Evolutionary conservation across 2,329 filamentous ascomycete genomes (phyloP).

Genomic region (Apiospora malaysiana): DNA sequence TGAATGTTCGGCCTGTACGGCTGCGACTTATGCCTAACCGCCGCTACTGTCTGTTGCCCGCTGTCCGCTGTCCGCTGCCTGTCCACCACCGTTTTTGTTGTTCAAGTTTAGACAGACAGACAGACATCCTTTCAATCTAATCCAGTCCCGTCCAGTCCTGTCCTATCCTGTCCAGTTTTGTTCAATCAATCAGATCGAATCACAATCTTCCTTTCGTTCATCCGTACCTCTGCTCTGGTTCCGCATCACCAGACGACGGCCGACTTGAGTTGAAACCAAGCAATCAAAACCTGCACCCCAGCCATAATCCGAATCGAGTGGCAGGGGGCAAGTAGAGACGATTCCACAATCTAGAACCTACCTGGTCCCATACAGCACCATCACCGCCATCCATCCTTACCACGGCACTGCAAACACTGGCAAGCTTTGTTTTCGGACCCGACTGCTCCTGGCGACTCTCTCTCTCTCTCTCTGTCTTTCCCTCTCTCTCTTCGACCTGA

Average conservation of each 20-base stretch:
- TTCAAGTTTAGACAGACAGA: neutral
- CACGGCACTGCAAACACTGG: constrained; percentile 9
- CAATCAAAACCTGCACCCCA: constrained; percentile 4
- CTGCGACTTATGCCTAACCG: constrained; percentile 13
- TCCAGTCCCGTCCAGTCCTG: too few species aligned
- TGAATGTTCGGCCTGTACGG: constrained; percentile 9
- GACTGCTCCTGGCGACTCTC: constrained; percentile 6
- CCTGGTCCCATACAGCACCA: constrained; percentile 15
- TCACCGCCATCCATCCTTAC: constrained; percentile 16
- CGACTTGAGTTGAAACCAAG: neutral
- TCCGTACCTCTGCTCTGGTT: neutral
- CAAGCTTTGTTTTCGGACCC: neutral
- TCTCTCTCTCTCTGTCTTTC: too few species aligned
- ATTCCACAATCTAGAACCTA: constrained; percentile 12
- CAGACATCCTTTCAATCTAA: neutral
- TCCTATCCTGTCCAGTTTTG: neutral
- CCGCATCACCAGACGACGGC: neutral
- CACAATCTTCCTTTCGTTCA: constrained; percentile 6
- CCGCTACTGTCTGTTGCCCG: neutral
- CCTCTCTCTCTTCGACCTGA: neutral
- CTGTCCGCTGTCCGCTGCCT: neutral
- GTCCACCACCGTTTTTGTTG: constrained; percentile 12
- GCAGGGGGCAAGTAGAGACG: neutral
- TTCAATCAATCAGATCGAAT: constrained; percentile 13
- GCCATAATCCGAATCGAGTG: constrained; percentile 7